Evolutionary conservation across 345 rosid species (phyloP).

Genomic region (Brassica juncea): DNA sequence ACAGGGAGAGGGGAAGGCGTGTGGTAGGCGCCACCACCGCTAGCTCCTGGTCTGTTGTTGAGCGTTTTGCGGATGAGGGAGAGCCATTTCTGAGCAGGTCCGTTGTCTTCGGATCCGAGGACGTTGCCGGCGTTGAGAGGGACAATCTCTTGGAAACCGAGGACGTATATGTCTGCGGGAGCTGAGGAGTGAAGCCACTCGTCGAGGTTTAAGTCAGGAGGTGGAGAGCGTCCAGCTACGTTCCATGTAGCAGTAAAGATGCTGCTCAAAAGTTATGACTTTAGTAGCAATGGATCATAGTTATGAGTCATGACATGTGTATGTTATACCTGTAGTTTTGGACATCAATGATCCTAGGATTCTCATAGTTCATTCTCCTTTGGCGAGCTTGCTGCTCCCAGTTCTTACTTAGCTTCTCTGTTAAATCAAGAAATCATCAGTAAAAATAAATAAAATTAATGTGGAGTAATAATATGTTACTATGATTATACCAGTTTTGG

Average conservation of each 20-base stretch:
- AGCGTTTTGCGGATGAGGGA: conserved; percentile 78
- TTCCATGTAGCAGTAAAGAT: conserved; percentile 94
- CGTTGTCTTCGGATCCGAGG: conserved; percentile 97
- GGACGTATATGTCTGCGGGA: conserved; percentile 97
- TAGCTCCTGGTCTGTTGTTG: conserved; percentile 85
- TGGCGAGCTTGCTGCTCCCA: conserved; percentile 66
- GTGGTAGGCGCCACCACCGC: conserved; percentile 65
- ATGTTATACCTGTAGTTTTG: conserved; percentile 76
- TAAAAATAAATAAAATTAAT: conserved; percentile 2
- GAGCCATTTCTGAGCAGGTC: conserved; percentile 97
- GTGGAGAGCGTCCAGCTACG: conserved; percentile 95
- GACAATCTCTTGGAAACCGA: conserved; percentile 98
- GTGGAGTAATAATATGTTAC: not conserved
- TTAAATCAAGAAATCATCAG: conserved; percentile 5
- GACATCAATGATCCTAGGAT: conserved; percentile 94
- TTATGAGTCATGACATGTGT: not conserved
- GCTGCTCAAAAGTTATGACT: conserved; percentile 50
- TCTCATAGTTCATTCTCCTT: conserved; percentile 83
- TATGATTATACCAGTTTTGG: conserved; percentile 69
- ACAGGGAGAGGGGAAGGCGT: conserved; percentile 94
- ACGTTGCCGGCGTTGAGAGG: conserved; percentile 97
- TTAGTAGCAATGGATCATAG: conserved; percentile 1
- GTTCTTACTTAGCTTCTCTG: conserved; percentile 79
- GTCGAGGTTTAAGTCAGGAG: conserved; percentile 81
- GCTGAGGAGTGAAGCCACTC: conserved; percentile 96